Evolutionary conservation across 495 filamentous ascomycete species (phyloP), one percentile per base, ranked within the genome.

Genomic region (Daldinia vernicosa): DNA sequence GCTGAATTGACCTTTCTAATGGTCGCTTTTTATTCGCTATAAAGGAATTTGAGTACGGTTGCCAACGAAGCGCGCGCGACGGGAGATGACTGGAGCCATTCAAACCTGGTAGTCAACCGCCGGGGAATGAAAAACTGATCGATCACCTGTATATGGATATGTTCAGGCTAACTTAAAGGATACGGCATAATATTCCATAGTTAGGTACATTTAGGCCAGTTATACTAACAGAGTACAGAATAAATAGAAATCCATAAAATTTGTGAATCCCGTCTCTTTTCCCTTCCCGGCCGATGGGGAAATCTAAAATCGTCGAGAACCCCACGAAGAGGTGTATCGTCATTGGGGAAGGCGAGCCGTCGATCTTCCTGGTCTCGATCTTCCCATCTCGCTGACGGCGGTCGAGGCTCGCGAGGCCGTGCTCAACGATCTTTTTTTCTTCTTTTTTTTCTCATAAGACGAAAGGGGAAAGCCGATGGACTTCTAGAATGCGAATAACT

Each of bases 361-460:
- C 57, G 66, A 73, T 73, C 66, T n/a, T 62, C 37, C 26, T 63
- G 30, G 64, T 66, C 66, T 73, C 66, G 70, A 73, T 73, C 63
- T 69, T 61, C 58, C 39, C 39, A 40, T 40, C 39, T 40, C 2
- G 6, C n/a, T 40, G 15, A 8, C 15, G 15, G 9, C n/a, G 9
- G 39, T 67, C 56, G 59, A 63, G 54, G 32, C 54, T 40, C 6
- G 15, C 17, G 26, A 67, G 59, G 28, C 53, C 58, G 33, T 47
- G 14, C 35, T 32, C 59, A 52, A 40, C n/a, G 39, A 40, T 40
- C 39, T 40, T 6, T 40, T 40, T 47, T 47, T 40, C 15, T 40
- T 40, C 24, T 47, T 9, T 9, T 24, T 24, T 24, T 47, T 22
- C 9, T 47, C 43, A 24, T 47, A 47, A 22, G 43, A 19, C 17